phyloP scores from a whole-genome alignment of 129 eudicot species.

The Arctium minus region DNA sequence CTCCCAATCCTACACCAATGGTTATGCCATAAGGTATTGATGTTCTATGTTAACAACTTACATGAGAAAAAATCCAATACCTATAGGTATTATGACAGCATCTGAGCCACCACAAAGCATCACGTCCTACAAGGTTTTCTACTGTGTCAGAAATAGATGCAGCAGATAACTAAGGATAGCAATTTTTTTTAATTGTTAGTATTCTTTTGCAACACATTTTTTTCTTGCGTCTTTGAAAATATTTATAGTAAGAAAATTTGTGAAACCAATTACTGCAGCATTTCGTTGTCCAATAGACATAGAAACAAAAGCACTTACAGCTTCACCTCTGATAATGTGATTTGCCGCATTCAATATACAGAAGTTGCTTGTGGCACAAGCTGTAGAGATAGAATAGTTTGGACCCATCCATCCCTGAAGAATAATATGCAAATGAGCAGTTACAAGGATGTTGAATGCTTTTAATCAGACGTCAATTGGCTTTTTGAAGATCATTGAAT shows the following conservation, averaged over 20 bases:
- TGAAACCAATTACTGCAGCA: neutral
- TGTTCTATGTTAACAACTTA: neutral
- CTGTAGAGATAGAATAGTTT: constrained; percentile 92
- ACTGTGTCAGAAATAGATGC: constrained; percentile 2
- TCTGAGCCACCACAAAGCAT: constrained; percentile 99
- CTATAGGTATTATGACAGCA: constrained; percentile 91
- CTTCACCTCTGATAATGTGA: constrained; percentile 98
- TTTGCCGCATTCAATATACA: constrained; percentile 95
- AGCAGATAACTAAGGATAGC: neutral
- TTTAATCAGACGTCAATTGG: neutral
- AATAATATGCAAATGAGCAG: neutral
- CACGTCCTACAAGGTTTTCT: constrained; percentile 59
- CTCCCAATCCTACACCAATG: constrained; percentile 80
- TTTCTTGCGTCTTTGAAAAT: neutral
- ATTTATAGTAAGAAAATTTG: neutral
- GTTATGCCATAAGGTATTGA: constrained; percentile 1
- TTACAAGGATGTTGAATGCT: constrained; percentile 4
- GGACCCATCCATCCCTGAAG: constrained; percentile 99
- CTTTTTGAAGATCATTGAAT: neutral
- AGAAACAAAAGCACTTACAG: constrained; percentile 51
- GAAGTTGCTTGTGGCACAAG: constrained; percentile 96
- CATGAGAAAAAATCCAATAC: constrained; percentile 26
- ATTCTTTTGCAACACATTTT: neutral
- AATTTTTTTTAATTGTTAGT: neutral
- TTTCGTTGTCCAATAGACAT: neutral